Conservation (phyloP, 345 rosid genomes). For the Viola odorata region DNA sequence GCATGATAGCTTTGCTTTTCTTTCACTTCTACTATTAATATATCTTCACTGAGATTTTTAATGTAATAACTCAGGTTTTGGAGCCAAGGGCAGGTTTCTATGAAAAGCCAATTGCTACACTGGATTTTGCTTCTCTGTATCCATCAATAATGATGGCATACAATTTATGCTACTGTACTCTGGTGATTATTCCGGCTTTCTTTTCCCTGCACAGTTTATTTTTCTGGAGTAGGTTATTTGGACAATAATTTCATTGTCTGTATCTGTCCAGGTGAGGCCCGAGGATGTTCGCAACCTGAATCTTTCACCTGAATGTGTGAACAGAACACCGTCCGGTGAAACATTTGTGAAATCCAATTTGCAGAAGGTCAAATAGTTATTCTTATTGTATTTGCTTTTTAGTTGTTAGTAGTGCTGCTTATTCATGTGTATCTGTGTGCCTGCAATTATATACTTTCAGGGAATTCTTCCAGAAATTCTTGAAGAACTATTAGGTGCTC, state of each 20-base stretch:
- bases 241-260: slow-evolving; percentile 15
- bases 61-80: slow-evolving; percentile 58
- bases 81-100: slow-evolving; percentile 90
- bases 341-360: slow-evolving; percentile 79
- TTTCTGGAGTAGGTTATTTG: neutral
- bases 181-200: slow-evolving; percentile 45
- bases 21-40: slow-evolving; percentile 1
- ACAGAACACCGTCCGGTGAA: slow-evolving; percentile 91
- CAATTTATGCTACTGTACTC: slow-evolving; percentile 89
- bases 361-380: slow-evolving; percentile 54
- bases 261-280: slow-evolving; percentile 61
- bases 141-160: slow-evolving; percentile 99
- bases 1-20: neutral
- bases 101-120: slow-evolving; percentile 90
- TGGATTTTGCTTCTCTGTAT: slow-evolving; percentile 96
- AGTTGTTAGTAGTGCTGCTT: too few species aligned
- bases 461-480: slow-evolving; percentile 99
- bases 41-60: slow-evolving; percentile 8
- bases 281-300: slow-evolving; percentile 81
- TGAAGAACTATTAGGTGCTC: slow-evolving; percentile 85
- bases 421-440: too few species aligned
- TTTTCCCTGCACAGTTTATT: neutral
- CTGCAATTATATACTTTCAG: slow-evolving; percentile 33
- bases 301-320: slow-evolving; percentile 74
- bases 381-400: neutral